Percentiles rank a stretch among this genome's conserved stretches.
phyloP scores from a whole-genome alignment of 2,329 filamentous ascomycete genomes.

The Pseudocercospora fuligena region DNA sequence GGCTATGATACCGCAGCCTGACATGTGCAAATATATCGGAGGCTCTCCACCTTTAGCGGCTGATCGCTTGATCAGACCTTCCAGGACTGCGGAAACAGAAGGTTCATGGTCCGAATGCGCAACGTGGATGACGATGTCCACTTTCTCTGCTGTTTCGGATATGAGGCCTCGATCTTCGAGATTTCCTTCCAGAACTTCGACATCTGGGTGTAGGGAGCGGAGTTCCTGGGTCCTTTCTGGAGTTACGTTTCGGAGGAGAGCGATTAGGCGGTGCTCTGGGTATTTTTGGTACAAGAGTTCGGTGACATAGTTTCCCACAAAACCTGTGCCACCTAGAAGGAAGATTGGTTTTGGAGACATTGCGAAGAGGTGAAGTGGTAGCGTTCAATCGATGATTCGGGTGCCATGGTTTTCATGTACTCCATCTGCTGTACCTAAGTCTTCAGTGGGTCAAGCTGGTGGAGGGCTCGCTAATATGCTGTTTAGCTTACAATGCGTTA shows the following conservation, averaged over 20 bases:
- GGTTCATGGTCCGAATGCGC: conserved; percentile 3
- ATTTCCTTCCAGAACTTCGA: not conserved
- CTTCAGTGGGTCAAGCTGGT: too few relatives aligned
- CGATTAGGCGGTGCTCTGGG: not conserved
- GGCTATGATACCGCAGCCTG: conserved; percentile 1
- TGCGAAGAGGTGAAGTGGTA: not conserved
- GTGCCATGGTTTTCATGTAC: not conserved
- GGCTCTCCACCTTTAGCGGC: not conserved
- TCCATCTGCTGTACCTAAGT: too few relatives aligned
- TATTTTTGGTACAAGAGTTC: not conserved
- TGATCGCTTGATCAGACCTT: not conserved
- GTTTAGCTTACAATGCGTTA: too few relatives aligned
- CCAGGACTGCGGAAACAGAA: not conserved
- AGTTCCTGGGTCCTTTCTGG: not conserved
- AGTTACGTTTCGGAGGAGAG: not conserved
- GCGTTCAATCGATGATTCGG: not conserved
- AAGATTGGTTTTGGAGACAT: not conserved
- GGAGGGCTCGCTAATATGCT: too few relatives aligned
- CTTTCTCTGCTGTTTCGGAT: not conserved
- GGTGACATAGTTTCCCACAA: not conserved
- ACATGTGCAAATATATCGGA: conserved; percentile 3
- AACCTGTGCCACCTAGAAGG: not conserved
- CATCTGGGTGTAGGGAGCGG: not conserved
- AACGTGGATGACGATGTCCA: conserved; percentile 7
- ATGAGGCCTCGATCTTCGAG: not conserved